Evolutionary conservation across 1,139 yeast genomes (phyloP).

Genomic region (Taphrina wiesneri): DNA sequence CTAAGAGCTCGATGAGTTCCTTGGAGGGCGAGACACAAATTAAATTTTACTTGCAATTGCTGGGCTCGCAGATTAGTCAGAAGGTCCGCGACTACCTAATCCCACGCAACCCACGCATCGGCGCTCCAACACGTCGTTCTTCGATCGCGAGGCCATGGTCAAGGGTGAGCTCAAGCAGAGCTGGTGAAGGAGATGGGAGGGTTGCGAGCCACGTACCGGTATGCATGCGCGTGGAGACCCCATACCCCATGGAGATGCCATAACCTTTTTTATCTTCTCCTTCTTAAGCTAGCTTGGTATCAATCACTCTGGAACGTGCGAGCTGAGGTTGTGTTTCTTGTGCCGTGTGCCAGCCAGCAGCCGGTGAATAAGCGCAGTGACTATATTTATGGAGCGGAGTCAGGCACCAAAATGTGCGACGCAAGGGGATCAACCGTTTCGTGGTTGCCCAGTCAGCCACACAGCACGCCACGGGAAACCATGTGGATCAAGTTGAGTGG

Average conservation of each 20-base stretch:
- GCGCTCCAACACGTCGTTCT: not conserved
- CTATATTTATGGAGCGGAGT: not conserved
- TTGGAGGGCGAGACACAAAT: not conserved
- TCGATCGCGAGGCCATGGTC: too few relatives aligned
- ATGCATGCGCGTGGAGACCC: not conserved
- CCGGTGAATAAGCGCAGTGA: not conserved
- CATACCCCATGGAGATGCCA: not conserved
- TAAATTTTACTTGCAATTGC: too few relatives aligned
- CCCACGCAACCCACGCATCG: not conserved
- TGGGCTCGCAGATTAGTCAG: not conserved
- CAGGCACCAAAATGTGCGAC: not conserved
- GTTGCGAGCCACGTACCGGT: not conserved
- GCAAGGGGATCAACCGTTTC: not conserved
- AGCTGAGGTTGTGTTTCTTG: too few relatives aligned
- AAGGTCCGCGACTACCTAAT: not conserved
- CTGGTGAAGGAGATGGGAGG: not conserved
- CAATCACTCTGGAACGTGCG: too few relatives aligned
- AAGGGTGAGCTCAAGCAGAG: not conserved
- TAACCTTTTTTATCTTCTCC: not conserved
- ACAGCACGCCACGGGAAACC: not conserved
- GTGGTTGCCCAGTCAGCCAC: not conserved
- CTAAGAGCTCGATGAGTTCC: too few relatives aligned
- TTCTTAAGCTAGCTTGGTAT: too few relatives aligned
- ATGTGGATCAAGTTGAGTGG: not conserved
- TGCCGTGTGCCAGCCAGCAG: too few relatives aligned